Percentiles rank a stretch among this genome's conserved stretches.
Evolutionary conservation across 805 yeast species (phyloP).

Genomic region (Yarrowia bubula): DNA sequence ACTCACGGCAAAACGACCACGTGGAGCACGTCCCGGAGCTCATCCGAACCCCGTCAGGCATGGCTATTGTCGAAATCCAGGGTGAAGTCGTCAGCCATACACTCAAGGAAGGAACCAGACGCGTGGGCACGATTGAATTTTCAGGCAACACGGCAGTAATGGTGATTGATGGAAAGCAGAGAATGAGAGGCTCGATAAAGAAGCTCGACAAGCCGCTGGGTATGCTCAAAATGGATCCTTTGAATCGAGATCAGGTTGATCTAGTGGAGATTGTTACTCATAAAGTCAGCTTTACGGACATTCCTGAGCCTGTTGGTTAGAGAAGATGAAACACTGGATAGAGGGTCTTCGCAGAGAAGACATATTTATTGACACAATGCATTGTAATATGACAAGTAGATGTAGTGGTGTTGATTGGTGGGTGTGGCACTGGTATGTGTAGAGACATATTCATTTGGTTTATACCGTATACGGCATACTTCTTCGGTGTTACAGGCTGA

Average conservation of each 20-base stretch:
- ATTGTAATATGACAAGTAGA: too few species aligned
- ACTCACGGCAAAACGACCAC: background rate
- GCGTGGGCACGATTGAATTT: slow-evolving; percentile 5
- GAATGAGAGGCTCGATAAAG: slow-evolving; percentile 18
- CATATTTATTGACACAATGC: too few species aligned
- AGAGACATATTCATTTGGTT: too few species aligned
- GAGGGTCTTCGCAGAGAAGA: background rate
- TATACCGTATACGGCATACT: too few species aligned
- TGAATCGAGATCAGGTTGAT: background rate
- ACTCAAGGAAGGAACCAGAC: slow-evolving; percentile 11
- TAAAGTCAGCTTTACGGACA: slow-evolving; percentile 1
- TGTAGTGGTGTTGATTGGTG: too few species aligned
- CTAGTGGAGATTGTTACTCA: slow-evolving; percentile 17
- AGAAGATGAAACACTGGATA: background rate
- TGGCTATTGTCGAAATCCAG: slow-evolving; percentile 26
- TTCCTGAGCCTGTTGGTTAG: slow-evolving; percentile 8
- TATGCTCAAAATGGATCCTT: slow-evolving; percentile 16
- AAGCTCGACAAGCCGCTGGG: slow-evolving; percentile 25
- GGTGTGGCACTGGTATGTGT: too few species aligned
- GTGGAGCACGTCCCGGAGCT: background rate
- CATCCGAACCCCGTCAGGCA: slow-evolving; percentile 17
- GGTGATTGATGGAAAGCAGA: slow-evolving; percentile 19
- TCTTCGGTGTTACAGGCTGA: too few species aligned
- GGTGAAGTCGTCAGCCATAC: slow-evolving; percentile 10
- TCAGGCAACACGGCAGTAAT: background rate